Percentiles rank a stretch among this genome's conserved stretches.
These are phyloP conservation scores for Trypanosoma cruzi DNA, from an alignment of 208 protist genomes.

Conservation along the genomic window DNA sequence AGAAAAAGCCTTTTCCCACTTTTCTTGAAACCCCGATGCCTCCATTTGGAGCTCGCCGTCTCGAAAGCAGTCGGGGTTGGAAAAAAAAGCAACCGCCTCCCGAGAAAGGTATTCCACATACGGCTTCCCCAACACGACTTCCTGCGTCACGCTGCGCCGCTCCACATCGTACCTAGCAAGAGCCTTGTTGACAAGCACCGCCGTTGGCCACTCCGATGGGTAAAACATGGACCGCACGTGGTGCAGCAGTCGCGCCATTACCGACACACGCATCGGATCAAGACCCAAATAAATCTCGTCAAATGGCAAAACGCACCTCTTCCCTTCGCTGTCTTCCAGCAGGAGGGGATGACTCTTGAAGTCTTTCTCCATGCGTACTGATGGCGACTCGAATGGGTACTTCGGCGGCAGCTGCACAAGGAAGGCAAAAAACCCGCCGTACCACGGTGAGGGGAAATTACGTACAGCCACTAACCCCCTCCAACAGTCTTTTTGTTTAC, in stretches of 20 bases:
- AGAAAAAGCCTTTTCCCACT: constrained; percentile 11
- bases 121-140: constrained; percentile 55
- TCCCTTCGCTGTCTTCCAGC: constrained; percentile 17
- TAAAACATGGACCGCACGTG: constrained; percentile 60
- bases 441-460: constrained; percentile 56
- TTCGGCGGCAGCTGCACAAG: constrained; percentile 51
- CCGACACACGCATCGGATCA: constrained; percentile 73
- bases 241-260: constrained; percentile 60
- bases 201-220: constrained; percentile 47
- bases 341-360: constrained; percentile 70
- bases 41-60: constrained; percentile 17
- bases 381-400: constrained; percentile 70
- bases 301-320: constrained; percentile 34
- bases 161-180: constrained; percentile 31
- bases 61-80: constrained; percentile 13
- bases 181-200: constrained; percentile 13
- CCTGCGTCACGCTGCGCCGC: constrained; percentile 54
- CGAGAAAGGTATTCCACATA: constrained; percentile 58
- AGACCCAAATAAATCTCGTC: constrained; percentile 56
- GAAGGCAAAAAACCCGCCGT: constrained; percentile 63
- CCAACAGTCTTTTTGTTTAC: constrained; percentile 27
- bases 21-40: not conserved
- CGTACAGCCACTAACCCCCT: constrained; percentile 51
- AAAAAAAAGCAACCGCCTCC: constrained; percentile 52
- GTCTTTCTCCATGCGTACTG: constrained; percentile 40